phyloP scores from a whole-genome alignment of 2,329 filamentous ascomycete species.

The Parastagonospora avenae region DNA sequence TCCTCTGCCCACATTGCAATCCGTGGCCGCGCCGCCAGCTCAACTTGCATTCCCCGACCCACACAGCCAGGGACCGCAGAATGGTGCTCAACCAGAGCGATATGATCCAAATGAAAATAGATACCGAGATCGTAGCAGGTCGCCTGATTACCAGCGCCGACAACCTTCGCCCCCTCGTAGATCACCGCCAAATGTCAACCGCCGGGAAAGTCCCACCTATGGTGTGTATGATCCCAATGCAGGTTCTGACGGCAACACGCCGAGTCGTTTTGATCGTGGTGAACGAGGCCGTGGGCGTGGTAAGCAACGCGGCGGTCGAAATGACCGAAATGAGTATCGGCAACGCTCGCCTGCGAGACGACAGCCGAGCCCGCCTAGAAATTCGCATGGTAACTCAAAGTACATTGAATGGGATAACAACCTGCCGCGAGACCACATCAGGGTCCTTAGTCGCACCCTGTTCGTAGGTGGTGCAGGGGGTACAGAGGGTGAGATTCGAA shows the following conservation, averaged over 20 bases:
- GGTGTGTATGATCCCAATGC: constrained; percentile 72
- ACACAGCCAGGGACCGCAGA: constrained; percentile 26
- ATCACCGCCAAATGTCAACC: constrained; percentile 64
- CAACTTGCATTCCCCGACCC: constrained; percentile 18
- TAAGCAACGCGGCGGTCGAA: constrained; percentile 48
- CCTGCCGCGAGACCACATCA: constrained; percentile 76
- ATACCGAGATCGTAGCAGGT: constrained; percentile 56
- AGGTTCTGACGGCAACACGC: constrained; percentile 60
- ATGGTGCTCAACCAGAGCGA: constrained; percentile 28
- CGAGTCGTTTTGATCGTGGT: constrained; percentile 59
- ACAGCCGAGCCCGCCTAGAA: constrained; percentile 58
- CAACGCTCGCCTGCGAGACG: constrained; percentile 81
- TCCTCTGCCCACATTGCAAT: constrained; percentile 34
- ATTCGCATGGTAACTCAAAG: constrained; percentile 58
- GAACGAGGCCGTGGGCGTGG: constrained; percentile 62
- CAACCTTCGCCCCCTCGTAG: constrained; percentile 56
- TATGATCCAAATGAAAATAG: constrained; percentile 41
- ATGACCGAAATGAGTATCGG: constrained; percentile 70
- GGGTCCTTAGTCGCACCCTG: constrained; percentile 87
- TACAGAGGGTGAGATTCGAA: constrained; percentile 80
- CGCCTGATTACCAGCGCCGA: constrained; percentile 68
- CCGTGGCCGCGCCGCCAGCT: constrained; percentile 15
- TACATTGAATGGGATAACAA: constrained; percentile 79
- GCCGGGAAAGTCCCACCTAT: constrained; percentile 71
- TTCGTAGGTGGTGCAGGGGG: constrained; percentile 87